Evolutionary conservation across 257 asterid genomes (phyloP).

Genomic region (Cinchona pubescens): DNA sequence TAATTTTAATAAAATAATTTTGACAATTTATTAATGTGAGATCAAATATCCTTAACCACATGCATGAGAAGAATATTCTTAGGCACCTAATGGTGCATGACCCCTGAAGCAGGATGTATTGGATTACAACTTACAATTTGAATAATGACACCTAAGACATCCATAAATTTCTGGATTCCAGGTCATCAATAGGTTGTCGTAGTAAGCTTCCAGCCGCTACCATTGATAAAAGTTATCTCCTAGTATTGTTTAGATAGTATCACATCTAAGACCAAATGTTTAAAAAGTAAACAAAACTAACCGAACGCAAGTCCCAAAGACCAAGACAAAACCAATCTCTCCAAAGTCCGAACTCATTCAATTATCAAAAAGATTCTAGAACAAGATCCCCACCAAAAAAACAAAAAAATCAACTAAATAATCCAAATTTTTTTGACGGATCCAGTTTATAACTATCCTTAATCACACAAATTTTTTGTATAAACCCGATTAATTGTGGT

Average conservation of each 20-base stretch:
- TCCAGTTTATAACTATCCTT: too few relatives aligned
- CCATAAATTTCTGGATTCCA: neutral
- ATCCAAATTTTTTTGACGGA: too few relatives aligned
- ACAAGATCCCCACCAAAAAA: too few relatives aligned
- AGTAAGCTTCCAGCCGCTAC: neutral
- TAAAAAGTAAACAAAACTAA: neutral
- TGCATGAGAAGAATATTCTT: conserved; percentile 15
- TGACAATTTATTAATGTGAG: too few relatives aligned
- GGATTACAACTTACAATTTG: neutral
- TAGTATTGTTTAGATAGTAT: neutral
- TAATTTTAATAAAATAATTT: too few relatives aligned
- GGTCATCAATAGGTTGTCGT: neutral
- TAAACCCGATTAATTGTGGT: too few relatives aligned
- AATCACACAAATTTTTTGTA: too few relatives aligned
- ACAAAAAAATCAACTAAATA: too few relatives aligned
- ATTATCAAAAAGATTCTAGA: too few relatives aligned
- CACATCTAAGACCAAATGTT: neutral
- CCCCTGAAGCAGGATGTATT: neutral
- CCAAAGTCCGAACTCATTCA: neutral
- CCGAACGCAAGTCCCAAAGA: conserved; percentile 12
- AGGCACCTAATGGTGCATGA: neutral
- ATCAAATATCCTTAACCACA: too few relatives aligned
- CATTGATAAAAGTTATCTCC: neutral
- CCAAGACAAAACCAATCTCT: neutral
- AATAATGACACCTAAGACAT: neutral